Evolutionary conservation across 176 grass and related monocot genomes (phyloP).

Genomic region (Juncus inflexus): DNA sequence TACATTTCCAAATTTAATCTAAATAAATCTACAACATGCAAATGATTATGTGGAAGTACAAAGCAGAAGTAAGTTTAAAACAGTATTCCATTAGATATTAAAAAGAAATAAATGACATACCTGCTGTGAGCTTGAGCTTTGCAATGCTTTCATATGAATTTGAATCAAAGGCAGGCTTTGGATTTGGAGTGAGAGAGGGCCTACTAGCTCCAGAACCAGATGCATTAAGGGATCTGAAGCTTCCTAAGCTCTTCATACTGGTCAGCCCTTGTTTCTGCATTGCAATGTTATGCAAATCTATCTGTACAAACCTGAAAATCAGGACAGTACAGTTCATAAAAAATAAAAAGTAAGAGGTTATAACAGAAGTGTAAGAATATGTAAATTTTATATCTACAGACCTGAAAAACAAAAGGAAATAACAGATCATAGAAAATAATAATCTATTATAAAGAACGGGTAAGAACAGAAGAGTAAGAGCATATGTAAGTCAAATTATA

Average conservation of each 20-base stretch:
- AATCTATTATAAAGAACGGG: too few relatives aligned
- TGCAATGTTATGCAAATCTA: neutral
- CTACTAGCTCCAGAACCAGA: slow-evolving; percentile 43
- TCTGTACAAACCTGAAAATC: too few relatives aligned
- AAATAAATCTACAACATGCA: slow-evolving; percentile 5
- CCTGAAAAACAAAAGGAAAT: too few relatives aligned
- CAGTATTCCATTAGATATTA: neutral
- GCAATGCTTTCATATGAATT: slow-evolving; percentile 75
- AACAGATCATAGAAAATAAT: too few relatives aligned
- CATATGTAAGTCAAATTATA: too few relatives aligned
- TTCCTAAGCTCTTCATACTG: slow-evolving; percentile 47
- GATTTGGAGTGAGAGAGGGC: slow-evolving; percentile 22
- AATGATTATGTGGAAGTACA: neutral
- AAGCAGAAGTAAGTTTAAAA: slow-evolving; percentile 3
- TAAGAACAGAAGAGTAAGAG: too few relatives aligned
- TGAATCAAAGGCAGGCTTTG: slow-evolving; percentile 56
- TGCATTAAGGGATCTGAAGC: slow-evolving; percentile 57
- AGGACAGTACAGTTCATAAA: too few relatives aligned
- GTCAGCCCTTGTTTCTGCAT: slow-evolving; percentile 73
- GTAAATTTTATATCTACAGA: too few relatives aligned
- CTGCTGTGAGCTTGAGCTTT: slow-evolving; percentile 93
- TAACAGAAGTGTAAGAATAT: neutral
- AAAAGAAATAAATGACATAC: slow-evolving; percentile 26
- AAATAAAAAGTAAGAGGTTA: slow-evolving; percentile 26
- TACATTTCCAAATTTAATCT: neutral